Evolutionary conservation across 2,329 filamentous ascomycete genomes (phyloP).

Genomic region (Sclerotinia subarctica): DNA sequence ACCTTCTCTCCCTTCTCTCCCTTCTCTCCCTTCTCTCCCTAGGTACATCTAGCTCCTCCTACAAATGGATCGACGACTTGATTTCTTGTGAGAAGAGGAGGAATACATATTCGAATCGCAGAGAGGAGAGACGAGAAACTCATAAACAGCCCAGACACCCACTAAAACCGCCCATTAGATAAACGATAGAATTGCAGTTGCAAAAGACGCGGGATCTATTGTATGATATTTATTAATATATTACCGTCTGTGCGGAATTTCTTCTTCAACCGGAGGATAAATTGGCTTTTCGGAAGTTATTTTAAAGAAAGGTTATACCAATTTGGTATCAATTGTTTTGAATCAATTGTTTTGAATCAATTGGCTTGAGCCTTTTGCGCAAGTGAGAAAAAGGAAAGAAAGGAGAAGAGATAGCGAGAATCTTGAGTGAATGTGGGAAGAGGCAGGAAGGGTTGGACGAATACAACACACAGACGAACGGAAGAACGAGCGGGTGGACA

Average conservation of each 20-base stretch:
- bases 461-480: not conserved
- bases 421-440: not conserved
- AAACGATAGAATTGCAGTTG: not conserved
- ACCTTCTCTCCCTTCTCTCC: no score
- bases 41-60: not conserved
- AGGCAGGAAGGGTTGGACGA: slow-evolving; percentile 1
- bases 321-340: not conserved
- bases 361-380: not conserved
- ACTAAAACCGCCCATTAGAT: no score
- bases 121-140: not conserved
- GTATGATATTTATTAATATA: not conserved
- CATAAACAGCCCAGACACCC: no score
- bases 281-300: not conserved
- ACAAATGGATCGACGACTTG: not conserved
- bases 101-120: not conserved
- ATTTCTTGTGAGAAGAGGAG: not conserved
- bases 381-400: not conserved
- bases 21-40: not conserved
- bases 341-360: slow-evolving; percentile 5
- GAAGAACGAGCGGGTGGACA: not conserved
- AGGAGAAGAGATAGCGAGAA: not conserved
- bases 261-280: not conserved
- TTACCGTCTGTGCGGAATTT: slow-evolving; percentile 10
- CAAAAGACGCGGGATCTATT: not conserved
- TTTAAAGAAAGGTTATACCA: not conserved